These are phyloP conservation scores for Cryptococcus maquisensis DNA, from an alignment of 1,284 basidiomycete genomes.

Conservation along the genomic window DNA sequence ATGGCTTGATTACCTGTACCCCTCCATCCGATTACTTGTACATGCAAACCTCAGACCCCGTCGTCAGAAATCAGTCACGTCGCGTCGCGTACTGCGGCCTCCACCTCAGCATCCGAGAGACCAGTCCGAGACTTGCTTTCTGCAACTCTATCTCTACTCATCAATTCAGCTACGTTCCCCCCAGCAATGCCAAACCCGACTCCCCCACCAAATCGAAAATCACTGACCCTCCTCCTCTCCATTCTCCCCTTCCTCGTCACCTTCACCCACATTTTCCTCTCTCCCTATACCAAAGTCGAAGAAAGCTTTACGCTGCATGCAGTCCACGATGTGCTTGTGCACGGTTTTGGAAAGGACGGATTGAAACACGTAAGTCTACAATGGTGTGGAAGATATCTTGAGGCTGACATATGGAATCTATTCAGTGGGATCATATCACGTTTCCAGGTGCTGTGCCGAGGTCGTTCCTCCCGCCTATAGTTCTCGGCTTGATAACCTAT, in stretches of 20 bases:
- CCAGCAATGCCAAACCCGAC: neutral
- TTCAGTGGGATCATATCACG: conserved; percentile 79
- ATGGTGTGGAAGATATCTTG: neutral
- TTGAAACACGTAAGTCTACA: conserved; percentile 10
- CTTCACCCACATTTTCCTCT: conserved; percentile 65
- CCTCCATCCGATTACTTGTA: no score
- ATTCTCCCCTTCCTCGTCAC: conserved; percentile 56
- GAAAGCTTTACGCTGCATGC: conserved; percentile 96
- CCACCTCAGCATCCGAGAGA: neutral
- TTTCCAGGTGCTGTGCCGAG: conserved; percentile 79
- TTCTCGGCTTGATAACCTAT: conserved; percentile 50
- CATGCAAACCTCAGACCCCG: no score
- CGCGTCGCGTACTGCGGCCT: neutral
- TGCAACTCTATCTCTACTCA: neutral
- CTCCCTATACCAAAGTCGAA: conserved; percentile 94
- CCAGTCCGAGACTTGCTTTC: neutral
- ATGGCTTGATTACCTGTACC: no score
- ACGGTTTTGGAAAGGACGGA: conserved; percentile 54
- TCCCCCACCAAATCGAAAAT: conserved; percentile 3
- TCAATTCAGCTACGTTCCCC: neutral
- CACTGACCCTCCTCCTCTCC: neutral
- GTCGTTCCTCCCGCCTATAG: conserved; percentile 53
- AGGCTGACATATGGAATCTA: neutral
- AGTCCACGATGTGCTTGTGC: conserved; percentile 72
- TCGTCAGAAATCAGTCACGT: neutral